Conservation (phyloP, 2,329 filamentous ascomycete genomes). For the Fusarium nodosum region DNA sequence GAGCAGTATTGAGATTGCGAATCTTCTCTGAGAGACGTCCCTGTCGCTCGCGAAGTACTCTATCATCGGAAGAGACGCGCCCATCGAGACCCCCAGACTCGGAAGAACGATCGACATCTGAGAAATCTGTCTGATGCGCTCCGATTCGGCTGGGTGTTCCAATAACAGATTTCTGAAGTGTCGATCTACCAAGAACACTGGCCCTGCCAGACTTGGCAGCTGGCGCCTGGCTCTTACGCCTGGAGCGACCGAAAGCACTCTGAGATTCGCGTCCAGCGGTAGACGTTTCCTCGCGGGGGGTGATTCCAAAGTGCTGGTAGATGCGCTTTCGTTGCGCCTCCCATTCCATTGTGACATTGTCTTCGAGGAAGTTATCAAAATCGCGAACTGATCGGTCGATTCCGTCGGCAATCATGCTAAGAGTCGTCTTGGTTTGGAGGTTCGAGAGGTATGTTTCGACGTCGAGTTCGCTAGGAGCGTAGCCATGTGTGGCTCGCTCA, state of each 20-base stretch:
- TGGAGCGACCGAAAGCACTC: slow-evolving; percentile 72
- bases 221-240: slow-evolving; percentile 66
- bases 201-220: slow-evolving; percentile 64
- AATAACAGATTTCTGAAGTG: slow-evolving; percentile 86
- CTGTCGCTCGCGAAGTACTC: slow-evolving; percentile 87
- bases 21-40: slow-evolving; percentile 83
- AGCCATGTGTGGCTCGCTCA: slow-evolving; percentile 58
- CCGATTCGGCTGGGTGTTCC: slow-evolving; percentile 80
- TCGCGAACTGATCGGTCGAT: slow-evolving; percentile 89
- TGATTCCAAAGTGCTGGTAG: slow-evolving; percentile 96
- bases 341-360: slow-evolving; percentile 96
- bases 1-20: slow-evolving; percentile 80
- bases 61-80: slow-evolving; percentile 72
- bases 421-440: slow-evolving; percentile 88
- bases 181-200: slow-evolving; percentile 69
- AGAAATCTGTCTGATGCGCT: slow-evolving; percentile 73
- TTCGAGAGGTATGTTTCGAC: slow-evolving; percentile 85
- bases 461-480: slow-evolving; percentile 70
- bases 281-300: slow-evolving; percentile 65
- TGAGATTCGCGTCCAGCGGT: slow-evolving; percentile 62
- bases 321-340: slow-evolving; percentile 92
- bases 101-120: slow-evolving; percentile 74
- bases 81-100: slow-evolving; percentile 61
- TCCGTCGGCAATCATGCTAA: slow-evolving; percentile 93
- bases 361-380: slow-evolving; percentile 93